phyloP scores from a whole-genome alignment of 345 rosid genomes.

The Eucalyptus cloeziana region DNA sequence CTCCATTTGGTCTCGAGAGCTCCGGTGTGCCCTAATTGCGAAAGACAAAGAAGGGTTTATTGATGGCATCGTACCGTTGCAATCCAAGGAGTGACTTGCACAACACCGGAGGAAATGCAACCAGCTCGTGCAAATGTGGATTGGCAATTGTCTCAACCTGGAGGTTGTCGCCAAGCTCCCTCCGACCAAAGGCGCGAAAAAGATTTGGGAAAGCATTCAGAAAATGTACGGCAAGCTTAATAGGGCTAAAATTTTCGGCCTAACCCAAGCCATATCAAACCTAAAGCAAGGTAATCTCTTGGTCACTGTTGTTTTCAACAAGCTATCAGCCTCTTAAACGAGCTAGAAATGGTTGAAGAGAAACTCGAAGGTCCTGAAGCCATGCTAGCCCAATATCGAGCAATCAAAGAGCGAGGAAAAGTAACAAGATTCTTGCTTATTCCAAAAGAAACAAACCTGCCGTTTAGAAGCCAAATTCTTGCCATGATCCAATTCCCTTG shows the following conservation, averaged over 20 bases:
- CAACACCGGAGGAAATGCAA: too few relatives aligned
- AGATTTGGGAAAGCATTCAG: background rate
- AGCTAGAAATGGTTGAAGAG: too few relatives aligned
- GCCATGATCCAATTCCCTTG: too few relatives aligned
- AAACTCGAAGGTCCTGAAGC: too few relatives aligned
- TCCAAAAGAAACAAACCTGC: too few relatives aligned
- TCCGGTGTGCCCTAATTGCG: background rate
- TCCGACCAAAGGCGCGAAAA: background rate
- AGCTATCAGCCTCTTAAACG: too few relatives aligned
- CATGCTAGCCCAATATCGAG: too few relatives aligned
- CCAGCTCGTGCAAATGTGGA: background rate
- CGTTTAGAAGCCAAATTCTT: too few relatives aligned
- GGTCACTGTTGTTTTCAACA: rapidly evolving
- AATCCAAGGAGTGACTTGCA: background rate
- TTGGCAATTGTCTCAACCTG: background rate
- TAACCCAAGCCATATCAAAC: background rate
- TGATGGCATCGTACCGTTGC: background rate
- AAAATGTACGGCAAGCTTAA: background rate
- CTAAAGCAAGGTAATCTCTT: background rate
- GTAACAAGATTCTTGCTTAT: too few relatives aligned
- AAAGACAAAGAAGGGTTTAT: background rate
- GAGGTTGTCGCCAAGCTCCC: background rate
- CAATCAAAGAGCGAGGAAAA: too few relatives aligned
- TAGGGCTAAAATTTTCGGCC: background rate
- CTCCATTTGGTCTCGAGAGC: background rate